Evolutionary conservation across 768 basidiomycete genomes (phyloP), one percentile per base, ranked within the genome.

Genomic region (Tremella yokohamensis): DNA sequence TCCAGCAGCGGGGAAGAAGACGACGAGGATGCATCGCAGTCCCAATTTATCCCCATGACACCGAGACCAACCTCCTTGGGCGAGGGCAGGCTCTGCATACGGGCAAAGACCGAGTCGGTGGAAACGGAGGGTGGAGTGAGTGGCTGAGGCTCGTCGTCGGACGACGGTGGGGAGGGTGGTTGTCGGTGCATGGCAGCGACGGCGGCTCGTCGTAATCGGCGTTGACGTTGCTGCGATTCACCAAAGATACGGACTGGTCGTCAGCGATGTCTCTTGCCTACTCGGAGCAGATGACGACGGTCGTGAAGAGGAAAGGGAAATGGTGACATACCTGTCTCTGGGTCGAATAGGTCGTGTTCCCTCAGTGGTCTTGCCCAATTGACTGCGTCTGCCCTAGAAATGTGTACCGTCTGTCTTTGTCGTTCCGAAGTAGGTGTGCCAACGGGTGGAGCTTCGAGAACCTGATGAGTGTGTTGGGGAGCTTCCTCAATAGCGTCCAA

Each of bases 221-320:
- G 60, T 56, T 37, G 50, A 8, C 63, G 48, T 49, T 68, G 66
- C 9, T 58, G 29, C 18, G 66, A 68, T 40, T 57, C 57, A 13
- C 66, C 66, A 25, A 68, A 68, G 25, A 68, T 67, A 38, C 60
- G 58, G 44, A 64, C 66, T 68, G 42, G 42, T 45, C 42, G 42
- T 45, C n/a, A 45, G n/a, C 8, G 15, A 8, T 4, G 42, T 45
- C 42, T n/a, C 42, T 22, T 22, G 22, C 8, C n/a, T 45, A 45
- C 42, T 15, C 6, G 42, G n/a, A 45, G 15, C 22, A 6, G 42
- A 45, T 45, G 22, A 45, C n/a, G 42, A 22, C n/a, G 7, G 42
- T 45, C n/a, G 42, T 45, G 6, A 45, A 16, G n/a, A 6, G n/a
- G 42, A 16, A 8, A 15, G 4, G 42, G 22, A 45, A 16, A 16